phyloP scores from a whole-genome alignment of 1,284 basidiomycete species.

The Cerioporus squamosus region DNA sequence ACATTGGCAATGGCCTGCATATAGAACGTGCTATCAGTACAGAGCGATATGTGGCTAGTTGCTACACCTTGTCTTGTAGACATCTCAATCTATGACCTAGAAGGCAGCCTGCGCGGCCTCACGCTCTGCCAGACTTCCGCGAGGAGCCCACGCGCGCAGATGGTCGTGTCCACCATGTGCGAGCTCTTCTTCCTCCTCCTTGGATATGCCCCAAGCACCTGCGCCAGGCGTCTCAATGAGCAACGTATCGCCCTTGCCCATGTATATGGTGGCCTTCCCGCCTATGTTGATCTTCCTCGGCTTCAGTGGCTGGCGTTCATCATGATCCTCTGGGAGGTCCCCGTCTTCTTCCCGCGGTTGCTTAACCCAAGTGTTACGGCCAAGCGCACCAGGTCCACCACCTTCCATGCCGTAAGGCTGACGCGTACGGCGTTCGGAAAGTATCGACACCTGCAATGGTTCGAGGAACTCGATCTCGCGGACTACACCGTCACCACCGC shows the following conservation, averaged over 20 bases:
- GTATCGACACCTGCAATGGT: conserved; percentile 84
- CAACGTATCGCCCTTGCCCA: conserved; percentile 84
- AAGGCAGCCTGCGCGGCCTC: conserved; percentile 73
- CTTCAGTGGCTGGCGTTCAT: conserved; percentile 27
- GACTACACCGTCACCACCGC: conserved; percentile 88
- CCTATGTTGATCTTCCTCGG: conserved; percentile 86
- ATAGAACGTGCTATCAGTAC: conserved; percentile 2
- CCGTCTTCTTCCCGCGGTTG: conserved; percentile 71
- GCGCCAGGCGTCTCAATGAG: conserved; percentile 92
- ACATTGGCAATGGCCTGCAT: background rate
- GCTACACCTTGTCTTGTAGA: background rate
- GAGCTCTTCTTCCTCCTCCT: conserved; percentile 35
- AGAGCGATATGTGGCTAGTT: background rate
- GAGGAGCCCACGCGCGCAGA: conserved; percentile 65
- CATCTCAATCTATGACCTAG: conserved; percentile 12
- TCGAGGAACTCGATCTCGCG: conserved; percentile 90
- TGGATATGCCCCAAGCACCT: conserved; percentile 81
- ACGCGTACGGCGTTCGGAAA: conserved; percentile 87
- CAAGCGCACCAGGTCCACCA: conserved; percentile 76
- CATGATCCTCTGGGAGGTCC: conserved; percentile 48
- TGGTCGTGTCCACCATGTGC: conserved; percentile 37
- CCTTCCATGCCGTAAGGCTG: conserved; percentile 92
- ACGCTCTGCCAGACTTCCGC: conserved; percentile 76
- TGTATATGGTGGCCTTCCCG: conserved; percentile 88
- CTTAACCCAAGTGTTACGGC: conserved; percentile 92